These are phyloP conservation scores for Apiospora malaysiana DNA, from an alignment of 2,329 filamentous ascomycete genomes.

Conservation along the genomic window DNA sequence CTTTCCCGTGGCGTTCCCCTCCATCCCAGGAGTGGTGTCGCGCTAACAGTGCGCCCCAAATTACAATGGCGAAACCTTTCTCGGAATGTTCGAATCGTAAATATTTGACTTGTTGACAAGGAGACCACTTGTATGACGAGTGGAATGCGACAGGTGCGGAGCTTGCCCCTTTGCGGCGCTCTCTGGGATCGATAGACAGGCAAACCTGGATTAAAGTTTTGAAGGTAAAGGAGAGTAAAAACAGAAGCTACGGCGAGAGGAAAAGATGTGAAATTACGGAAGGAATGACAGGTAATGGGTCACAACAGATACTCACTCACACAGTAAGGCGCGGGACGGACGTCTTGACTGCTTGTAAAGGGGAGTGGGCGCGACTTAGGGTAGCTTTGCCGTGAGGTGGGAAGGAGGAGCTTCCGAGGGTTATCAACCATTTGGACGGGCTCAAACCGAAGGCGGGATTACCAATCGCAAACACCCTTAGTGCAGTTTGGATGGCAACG, in stretches of 20 bases:
- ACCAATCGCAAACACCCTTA: background rate
- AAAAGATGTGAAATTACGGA: background rate
- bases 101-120: background rate
- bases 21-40: slow-evolving; percentile 18
- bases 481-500: background rate
- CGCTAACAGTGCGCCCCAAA: background rate
- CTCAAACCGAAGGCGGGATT: background rate
- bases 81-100: background rate
- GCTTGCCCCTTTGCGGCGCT: background rate
- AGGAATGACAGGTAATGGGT: background rate
- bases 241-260: background rate
- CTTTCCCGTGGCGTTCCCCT: slow-evolving; percentile 9
- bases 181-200: background rate
- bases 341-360: background rate
- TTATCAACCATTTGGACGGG: slow-evolving; percentile 6
- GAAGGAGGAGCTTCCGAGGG: background rate
- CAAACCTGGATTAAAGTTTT: background rate
- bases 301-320: background rate
- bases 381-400: background rate
- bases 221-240: background rate
- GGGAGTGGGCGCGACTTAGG: background rate
- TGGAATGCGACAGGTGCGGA: slow-evolving; percentile 1
- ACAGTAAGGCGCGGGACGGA: background rate
- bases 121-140: background rate
- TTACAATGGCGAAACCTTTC: background rate